A percentile compares a stretch with the other conserved stretches of the same genome.
phyloP scores from a whole-genome alignment of 768 basidiomycete genomes.

The Thelephora ganbajun region DNA sequence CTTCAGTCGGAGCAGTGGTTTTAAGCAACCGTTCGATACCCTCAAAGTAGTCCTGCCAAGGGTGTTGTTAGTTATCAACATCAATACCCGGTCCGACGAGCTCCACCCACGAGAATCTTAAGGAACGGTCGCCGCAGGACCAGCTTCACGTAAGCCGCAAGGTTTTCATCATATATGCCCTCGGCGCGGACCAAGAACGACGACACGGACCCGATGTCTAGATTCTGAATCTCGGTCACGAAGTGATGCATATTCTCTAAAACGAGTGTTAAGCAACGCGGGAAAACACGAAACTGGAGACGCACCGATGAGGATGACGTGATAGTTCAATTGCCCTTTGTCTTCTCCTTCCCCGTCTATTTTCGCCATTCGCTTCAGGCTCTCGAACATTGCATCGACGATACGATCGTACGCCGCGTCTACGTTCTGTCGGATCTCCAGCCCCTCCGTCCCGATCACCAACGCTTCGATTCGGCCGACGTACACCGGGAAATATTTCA shows the following conservation, averaged over 20 bases:
- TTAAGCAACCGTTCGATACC: constrained; percentile 80
- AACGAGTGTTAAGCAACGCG: background rate
- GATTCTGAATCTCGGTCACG: constrained; percentile 62
- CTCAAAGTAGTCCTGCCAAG: constrained; percentile 80
- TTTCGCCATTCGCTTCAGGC: constrained; percentile 91
- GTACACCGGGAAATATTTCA: constrained; percentile 87
- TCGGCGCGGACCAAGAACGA: constrained; percentile 62
- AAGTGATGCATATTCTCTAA: constrained; percentile 96
- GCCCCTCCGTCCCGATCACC: constrained; percentile 57
- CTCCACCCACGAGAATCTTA: constrained; percentile 60
- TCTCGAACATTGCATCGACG: constrained; percentile 84
- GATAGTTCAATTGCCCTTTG: constrained; percentile 93
- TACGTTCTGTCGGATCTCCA: constrained; percentile 66
- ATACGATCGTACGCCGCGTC: constrained; percentile 82
- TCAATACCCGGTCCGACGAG: background rate
- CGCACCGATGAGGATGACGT: constrained; percentile 89
- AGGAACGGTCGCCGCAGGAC: constrained; percentile 77
- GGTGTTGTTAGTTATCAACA: background rate
- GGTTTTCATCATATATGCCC: constrained; percentile 78
- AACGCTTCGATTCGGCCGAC: constrained; percentile 75
- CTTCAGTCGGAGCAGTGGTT: constrained; percentile 64
- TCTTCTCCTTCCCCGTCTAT: constrained; percentile 88
- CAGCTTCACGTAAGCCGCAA: constrained; percentile 75
- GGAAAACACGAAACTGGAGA: background rate
- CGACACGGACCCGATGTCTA: constrained; percentile 50